These are phyloP conservation scores for Coniochaeta sp. DNA, from an alignment of 2,329 filamentous ascomycete genomes.

Conservation along the genomic window DNA sequence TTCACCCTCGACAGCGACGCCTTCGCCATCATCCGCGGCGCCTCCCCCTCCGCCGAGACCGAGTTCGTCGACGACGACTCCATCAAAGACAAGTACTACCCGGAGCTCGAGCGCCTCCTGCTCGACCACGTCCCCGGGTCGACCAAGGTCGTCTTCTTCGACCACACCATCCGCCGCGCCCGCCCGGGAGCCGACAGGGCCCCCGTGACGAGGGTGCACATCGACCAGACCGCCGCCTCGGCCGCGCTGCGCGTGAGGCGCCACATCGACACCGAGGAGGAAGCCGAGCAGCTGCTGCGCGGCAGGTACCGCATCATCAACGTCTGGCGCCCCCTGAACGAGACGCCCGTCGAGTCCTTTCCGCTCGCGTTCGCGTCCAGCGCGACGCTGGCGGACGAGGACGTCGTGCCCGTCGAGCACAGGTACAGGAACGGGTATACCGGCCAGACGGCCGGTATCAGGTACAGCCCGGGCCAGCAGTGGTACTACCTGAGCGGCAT, in stretches of 20 bases:
- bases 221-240: conserved; percentile 70
- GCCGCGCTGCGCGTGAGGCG: conserved; percentile 59
- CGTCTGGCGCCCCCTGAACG: conserved; percentile 66
- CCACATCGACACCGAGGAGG: conserved; percentile 59
- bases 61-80: conserved; percentile 62
- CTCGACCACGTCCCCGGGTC: conserved; percentile 59
- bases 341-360: conserved; percentile 53
- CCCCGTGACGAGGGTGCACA: conserved; percentile 69
- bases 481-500: conserved; percentile 82
- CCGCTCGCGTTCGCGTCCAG: conserved; percentile 65
- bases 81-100: conserved; percentile 71
- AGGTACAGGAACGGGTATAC: conserved; percentile 60
- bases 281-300: conserved; percentile 57
- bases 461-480: conserved; percentile 51
- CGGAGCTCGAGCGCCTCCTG: conserved; percentile 70
- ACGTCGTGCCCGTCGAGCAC: conserved; percentile 67
- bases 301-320: conserved; percentile 79
- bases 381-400: conserved; percentile 49
- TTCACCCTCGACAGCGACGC: conserved; percentile 40
- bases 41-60: conserved; percentile 48
- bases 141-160: conserved; percentile 66
- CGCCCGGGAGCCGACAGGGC: conserved; percentile 49
- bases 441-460: conserved; percentile 69
- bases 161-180: conserved; percentile 77
- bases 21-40: conserved; percentile 57